phyloP scores from a whole-genome alignment of 2,329 filamentous ascomycete genomes.

The Colletotrichum sp. region DNA sequence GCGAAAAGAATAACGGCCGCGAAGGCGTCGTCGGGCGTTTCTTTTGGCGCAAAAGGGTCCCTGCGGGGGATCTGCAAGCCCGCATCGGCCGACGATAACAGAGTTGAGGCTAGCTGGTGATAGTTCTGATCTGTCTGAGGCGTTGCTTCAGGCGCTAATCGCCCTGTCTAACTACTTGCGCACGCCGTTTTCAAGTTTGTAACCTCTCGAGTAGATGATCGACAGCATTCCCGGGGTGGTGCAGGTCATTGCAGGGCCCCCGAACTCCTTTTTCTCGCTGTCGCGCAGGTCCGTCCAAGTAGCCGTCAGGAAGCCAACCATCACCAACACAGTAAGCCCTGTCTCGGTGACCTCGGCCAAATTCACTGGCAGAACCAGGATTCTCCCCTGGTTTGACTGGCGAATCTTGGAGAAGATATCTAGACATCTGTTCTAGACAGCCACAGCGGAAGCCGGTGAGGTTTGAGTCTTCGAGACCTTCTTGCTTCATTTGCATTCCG shows the following conservation, averaged over 20 bases:
- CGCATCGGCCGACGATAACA: neutral
- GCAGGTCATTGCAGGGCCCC: neutral
- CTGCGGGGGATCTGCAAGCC: slow-evolving; percentile 14
- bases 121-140: slow-evolving; percentile 7
- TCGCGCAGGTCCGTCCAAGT: neutral
- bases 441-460: neutral
- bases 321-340: slow-evolving; percentile 1
- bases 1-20: neutral
- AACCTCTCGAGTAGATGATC: neutral
- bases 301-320: neutral
- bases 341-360: slow-evolving; percentile 17
- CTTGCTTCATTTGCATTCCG: slow-evolving; percentile 4
- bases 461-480: neutral
- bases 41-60: neutral
- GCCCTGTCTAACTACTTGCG: slow-evolving; percentile 3
- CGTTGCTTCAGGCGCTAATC: neutral
- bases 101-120: slow-evolving; percentile 13
- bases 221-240: neutral
- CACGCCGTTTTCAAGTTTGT: neutral
- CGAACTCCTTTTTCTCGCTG: neutral
- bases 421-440: slow-evolving; percentile 13
- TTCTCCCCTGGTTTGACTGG: neutral
- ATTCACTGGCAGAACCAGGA: neutral
- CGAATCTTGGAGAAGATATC: neutral
- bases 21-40: neutral